Evolutionary conservation across 495 filamentous ascomycete genomes (phyloP).

Genomic region (Extremus antarcticus): DNA sequence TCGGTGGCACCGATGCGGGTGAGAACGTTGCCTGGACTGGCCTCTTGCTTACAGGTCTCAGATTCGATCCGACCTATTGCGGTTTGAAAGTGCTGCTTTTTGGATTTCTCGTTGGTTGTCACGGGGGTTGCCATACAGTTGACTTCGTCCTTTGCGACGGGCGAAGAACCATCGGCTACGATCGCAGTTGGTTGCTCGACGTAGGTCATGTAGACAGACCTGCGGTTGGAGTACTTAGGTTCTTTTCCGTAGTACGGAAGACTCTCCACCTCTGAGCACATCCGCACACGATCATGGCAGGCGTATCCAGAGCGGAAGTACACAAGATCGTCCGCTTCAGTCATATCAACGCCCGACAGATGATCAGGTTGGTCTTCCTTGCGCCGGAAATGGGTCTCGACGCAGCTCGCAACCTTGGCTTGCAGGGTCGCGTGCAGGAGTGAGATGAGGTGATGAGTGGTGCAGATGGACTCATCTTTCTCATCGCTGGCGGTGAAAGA

Average conservation of each 20-base stretch:
- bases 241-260: neutral
- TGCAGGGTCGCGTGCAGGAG: neutral
- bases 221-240: neutral
- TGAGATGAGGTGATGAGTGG: neutral
- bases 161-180: neutral
- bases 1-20: neutral
- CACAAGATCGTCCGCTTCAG: neutral
- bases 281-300: neutral
- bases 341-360: too few species aligned
- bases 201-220: neutral
- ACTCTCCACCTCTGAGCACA: neutral
- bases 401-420: neutral
- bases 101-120: too few species aligned
- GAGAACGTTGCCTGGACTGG: too few species aligned
- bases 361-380: too few species aligned
- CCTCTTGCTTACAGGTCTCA: too few species aligned
- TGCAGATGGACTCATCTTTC: neutral
- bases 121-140: neutral
- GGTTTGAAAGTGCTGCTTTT: too few species aligned
- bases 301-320: slow-evolving; percentile 1
- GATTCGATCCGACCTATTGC: too few species aligned
- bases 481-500: neutral
- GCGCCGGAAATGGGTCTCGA: neutral
- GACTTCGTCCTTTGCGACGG: neutral
- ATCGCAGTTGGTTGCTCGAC: neutral